Evolutionary conservation across 176 grass and related monocot species (phyloP).

Genomic region (Typha latifolia): DNA sequence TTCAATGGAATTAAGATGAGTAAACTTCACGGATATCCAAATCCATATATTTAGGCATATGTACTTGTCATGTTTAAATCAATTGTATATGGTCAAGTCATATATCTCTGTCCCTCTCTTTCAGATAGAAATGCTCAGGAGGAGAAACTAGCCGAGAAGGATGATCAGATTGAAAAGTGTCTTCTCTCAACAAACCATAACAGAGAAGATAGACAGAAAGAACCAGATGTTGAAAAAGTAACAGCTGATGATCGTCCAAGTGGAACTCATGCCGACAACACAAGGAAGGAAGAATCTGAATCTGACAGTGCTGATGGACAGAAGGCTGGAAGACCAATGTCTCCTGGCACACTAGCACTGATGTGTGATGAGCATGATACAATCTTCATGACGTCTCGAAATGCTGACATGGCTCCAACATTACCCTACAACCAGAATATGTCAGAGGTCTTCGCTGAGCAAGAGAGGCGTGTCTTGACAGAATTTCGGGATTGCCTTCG

Average conservation of each 20-base stretch:
- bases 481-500: conserved; percentile 71
- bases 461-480: conserved; percentile 71
- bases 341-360: conserved; percentile 75
- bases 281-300: conserved; percentile 38
- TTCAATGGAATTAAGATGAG: no score
- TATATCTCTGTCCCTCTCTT: conserved; percentile 8
- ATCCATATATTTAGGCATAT: no score
- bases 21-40: no score
- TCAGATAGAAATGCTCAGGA: conserved; percentile 49
- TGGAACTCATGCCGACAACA: conserved; percentile 27
- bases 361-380: conserved; percentile 85
- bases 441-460: conserved; percentile 59
- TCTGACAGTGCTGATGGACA: conserved; percentile 40
- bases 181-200: conserved; percentile 38
- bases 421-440: conserved; percentile 31
- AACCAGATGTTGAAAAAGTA: conserved; percentile 26
- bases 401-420: conserved; percentile 21
- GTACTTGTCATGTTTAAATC: not conserved
- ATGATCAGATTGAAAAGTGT: conserved; percentile 24
- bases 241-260: conserved; percentile 33
- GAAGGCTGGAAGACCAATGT: conserved; percentile 63
- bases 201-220: conserved; percentile 32
- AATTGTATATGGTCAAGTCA: not conserved
- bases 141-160: conserved; percentile 36
- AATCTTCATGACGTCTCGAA: conserved; percentile 44